Evolutionary conservation across 352 stramenopile genomes (phyloP), one percentile per base, ranked within the genome.

Genomic region (Aphanomyces euteiches): DNA sequence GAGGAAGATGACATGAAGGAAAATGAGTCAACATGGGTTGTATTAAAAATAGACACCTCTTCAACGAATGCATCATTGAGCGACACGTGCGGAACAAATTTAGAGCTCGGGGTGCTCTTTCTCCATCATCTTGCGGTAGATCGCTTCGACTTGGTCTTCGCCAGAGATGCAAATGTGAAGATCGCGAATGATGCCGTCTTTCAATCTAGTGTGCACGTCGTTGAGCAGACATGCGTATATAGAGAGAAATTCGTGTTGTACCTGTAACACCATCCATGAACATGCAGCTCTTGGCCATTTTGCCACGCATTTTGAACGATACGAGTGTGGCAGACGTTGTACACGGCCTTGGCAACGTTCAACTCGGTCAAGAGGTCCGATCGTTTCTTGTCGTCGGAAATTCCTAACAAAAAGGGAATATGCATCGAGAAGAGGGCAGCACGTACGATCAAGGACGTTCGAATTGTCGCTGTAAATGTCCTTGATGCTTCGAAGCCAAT

Each of bases 401-500:
- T 79, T 13, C 53, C 54, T 39, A 79, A 28, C n/a, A 57, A 12
- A 67, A 10, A 17, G 38, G 0, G 10, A 67, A 63, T 3, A 53
- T 45, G 8, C 17, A 13, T n/a, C 7, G 15, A 17, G 7, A 13
- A 70, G 13, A 8, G 36, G 7, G 8, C 36, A 10, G 21, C 34
- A 3, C 47, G 38, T 70, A 70, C 64, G 64, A n/a, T 58, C 64
- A 61, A 70, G 53, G 7, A 70, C 64, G 3, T 21, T 56, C 12
- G 64, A 38, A 50, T 70, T 70, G 28, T 70, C 64, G 60, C 59
- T 48, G 58, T 40, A 28, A 37, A 69, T 63, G 39, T 81, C 76
- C 53, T 74, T 74, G 57, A 98, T 97, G 77, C 95, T 96, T 72
- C 86, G 83, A 43, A 97, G 75, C 91, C 92, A 98, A 72, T 96